These are phyloP conservation scores for Lenwebbia sp. DNA, from an alignment of 345 rosid species.

Conservation along the genomic window DNA sequence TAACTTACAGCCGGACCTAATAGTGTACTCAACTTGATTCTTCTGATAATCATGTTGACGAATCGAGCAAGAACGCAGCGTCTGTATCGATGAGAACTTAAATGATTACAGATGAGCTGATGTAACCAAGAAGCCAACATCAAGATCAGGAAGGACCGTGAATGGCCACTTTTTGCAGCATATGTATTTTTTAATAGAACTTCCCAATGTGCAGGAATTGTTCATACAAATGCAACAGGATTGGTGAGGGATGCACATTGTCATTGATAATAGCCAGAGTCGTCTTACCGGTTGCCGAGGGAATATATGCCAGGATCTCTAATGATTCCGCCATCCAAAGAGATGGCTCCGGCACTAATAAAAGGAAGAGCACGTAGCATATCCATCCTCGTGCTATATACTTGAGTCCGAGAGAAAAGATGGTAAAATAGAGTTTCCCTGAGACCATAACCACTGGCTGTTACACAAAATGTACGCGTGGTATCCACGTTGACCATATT, in stretches of 20 bases:
- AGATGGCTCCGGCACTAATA: constrained; percentile 78
- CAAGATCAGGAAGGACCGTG: background rate
- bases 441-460: constrained; percentile 58
- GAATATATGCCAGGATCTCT: constrained; percentile 48
- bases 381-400: constrained; percentile 64
- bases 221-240: background rate
- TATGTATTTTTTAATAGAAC: background rate
- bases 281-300: constrained; percentile 53
- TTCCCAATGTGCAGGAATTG: background rate
- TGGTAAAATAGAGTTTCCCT: constrained; percentile 85
- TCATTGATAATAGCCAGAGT: background rate
- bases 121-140: background rate
- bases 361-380: constrained; percentile 67
- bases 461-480: constrained; percentile 37
- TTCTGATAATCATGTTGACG: background rate
- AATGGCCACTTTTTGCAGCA: background rate
- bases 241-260: background rate
- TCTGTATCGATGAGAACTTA: background rate
- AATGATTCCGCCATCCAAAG: constrained; percentile 89
- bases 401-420: constrained; percentile 70
- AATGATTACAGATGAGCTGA: background rate
- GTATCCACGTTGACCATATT: constrained; percentile 68
- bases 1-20: background rate
- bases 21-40: background rate
- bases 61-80: background rate